These are phyloP conservation scores for Cordyceps pruinosa DNA, from an alignment of 2,329 filamentous ascomycete genomes.

Conservation along the genomic window DNA sequence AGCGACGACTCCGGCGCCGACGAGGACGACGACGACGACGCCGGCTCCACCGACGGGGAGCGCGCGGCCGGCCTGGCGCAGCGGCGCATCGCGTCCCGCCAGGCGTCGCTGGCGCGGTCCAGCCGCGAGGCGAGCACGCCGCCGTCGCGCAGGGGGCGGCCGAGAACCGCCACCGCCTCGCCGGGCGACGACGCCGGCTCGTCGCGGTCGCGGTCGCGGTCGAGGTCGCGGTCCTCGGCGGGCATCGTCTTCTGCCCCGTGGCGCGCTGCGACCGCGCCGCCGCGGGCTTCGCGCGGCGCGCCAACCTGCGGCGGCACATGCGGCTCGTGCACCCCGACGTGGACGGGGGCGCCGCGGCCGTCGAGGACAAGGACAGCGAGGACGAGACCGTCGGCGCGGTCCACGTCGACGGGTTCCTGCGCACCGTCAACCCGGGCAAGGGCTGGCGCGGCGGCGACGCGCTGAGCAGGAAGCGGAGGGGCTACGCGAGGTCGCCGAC, in stretches of 20 bases:
- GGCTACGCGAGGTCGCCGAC: not conserved
- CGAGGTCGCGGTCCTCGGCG: conserved; percentile 24
- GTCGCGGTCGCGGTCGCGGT: conserved; percentile 19
- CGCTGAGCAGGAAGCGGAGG: conserved; percentile 22
- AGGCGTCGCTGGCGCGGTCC: conserved; percentile 22
- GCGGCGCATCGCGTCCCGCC: conserved; percentile 25
- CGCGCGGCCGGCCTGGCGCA: conserved; percentile 19
- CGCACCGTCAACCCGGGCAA: conserved; percentile 42
- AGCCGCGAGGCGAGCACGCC: conserved; percentile 15
- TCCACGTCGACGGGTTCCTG: conserved; percentile 64
- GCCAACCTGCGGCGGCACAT: conserved; percentile 33
- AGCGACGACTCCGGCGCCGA: conserved; percentile 17
- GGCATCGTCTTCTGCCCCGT: conserved; percentile 32
- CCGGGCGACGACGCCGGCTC: conserved; percentile 9
- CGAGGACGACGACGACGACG: conserved; percentile 20
- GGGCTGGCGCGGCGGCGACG: conserved; percentile 41
- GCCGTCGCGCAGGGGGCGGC: not conserved
- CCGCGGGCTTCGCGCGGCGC: conserved; percentile 29
- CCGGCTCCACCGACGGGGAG: conserved; percentile 21
- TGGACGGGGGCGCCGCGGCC: conserved; percentile 20
- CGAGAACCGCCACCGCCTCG: conserved; percentile 3
- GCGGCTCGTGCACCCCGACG: conserved; percentile 31
- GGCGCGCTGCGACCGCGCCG: conserved; percentile 29
- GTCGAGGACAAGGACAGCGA: conserved; percentile 32
- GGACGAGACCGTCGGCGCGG: conserved; percentile 52